Evolutionary conservation across 2,329 filamentous ascomycete genomes (phyloP).

Genomic region (Aspergillus texensis): DNA sequence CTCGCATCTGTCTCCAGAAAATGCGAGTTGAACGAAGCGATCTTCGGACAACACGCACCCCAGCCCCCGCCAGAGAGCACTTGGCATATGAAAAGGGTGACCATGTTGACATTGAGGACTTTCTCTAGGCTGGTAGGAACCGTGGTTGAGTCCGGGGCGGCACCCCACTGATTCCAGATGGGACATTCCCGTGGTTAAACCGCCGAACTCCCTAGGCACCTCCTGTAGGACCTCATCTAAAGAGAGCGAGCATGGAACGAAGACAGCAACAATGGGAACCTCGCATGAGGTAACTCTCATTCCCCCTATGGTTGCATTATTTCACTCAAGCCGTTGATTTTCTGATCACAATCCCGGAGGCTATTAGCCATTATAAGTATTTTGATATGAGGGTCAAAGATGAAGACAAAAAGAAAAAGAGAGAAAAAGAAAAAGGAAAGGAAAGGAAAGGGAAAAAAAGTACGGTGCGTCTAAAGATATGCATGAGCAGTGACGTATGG

Average conservation of each 20-base stretch:
- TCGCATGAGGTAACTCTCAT: not conserved
- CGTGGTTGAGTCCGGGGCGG: not conserved
- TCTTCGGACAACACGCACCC: slow-evolving; percentile 20
- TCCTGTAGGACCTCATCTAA: not conserved
- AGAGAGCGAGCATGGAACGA: not conserved
- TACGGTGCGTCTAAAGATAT: not conserved
- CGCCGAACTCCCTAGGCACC: not conserved
- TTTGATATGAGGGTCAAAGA: not conserved
- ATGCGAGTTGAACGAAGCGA: slow-evolving; percentile 23
- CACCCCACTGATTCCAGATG: not conserved
- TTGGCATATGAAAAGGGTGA: slow-evolving; percentile 27
- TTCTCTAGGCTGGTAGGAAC: slow-evolving; percentile 10
- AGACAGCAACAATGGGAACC: not conserved
- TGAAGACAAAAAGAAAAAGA: not conserved
- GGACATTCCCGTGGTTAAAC: not conserved
- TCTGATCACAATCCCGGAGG: too few relatives aligned
- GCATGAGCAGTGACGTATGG: not conserved
- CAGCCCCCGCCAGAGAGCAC: slow-evolving; percentile 19
- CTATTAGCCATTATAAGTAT: too few relatives aligned
- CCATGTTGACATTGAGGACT: slow-evolving; percentile 24
- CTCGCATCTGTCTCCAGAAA: slow-evolving; percentile 17
- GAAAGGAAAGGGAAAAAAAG: not conserved
- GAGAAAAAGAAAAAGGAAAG: not conserved
- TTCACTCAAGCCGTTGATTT: too few relatives aligned
- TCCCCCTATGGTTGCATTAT: too few relatives aligned